Conservation (phyloP, 73 alveolate species). For the Tetrahymena elliotti region DNA sequence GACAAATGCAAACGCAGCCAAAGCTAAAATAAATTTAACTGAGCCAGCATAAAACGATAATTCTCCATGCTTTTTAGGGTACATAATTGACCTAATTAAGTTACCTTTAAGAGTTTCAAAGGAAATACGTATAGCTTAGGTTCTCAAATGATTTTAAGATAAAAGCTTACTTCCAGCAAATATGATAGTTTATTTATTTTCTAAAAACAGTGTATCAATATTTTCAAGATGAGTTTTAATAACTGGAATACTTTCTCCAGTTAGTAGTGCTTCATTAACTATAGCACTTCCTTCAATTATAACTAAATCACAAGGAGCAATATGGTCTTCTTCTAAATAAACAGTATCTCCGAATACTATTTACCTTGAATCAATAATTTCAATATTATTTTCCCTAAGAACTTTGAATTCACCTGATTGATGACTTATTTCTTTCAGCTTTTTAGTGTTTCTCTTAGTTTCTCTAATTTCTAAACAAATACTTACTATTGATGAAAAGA, state of each 20-base stretch:
- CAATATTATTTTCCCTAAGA: not conserved
- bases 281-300: conserved; percentile 74
- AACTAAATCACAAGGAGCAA: conserved; percentile 85
- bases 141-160: conserved; percentile 5
- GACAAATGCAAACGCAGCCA: not conserved
- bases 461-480: conserved; percentile 13
- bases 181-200: conserved; percentile 4
- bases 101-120: conserved; percentile 64
- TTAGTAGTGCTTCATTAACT: conserved; percentile 89
- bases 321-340: conserved; percentile 44
- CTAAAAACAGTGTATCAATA: conserved; percentile 34
- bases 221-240: conserved; percentile 56
- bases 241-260: conserved; percentile 90
- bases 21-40: conserved; percentile 27
- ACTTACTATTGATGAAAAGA: conserved; percentile 16
- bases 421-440: conserved; percentile 6
- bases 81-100: conserved; percentile 55
- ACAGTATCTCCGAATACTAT: conserved; percentile 83
- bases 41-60: conserved; percentile 50
- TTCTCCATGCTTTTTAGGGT: conserved; percentile 49
- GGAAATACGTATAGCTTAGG: conserved; percentile 56
- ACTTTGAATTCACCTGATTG: conserved; percentile 7
- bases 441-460: conserved; percentile 6
- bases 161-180: not conserved
- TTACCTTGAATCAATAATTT: conserved; percentile 14